These are phyloP conservation scores for Pichia sp. DNA, from an alignment of 1,139 yeast species.

Conservation along the genomic window DNA sequence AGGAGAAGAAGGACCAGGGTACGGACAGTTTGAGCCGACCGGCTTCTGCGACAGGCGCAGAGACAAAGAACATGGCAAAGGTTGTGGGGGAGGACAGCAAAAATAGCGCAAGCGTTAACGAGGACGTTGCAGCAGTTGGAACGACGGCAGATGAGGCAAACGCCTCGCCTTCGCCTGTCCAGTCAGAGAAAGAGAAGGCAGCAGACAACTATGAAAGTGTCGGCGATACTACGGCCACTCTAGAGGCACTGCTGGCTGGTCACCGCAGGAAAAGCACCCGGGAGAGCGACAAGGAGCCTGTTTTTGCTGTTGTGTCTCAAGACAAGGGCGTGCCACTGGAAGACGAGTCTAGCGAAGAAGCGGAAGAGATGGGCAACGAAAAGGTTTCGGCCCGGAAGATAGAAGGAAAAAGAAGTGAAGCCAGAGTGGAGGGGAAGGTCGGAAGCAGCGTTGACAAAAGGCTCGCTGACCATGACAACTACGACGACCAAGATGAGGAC, in stretches of 20 bases:
- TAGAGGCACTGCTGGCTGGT: not conserved
- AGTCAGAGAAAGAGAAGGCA: not conserved
- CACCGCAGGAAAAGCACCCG: not conserved
- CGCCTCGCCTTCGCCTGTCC: too few relatives aligned
- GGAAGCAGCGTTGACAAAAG: not conserved
- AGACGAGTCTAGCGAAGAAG: constrained; percentile 5
- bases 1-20: constrained; percentile 5
- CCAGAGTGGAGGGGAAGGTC: constrained; percentile 9
- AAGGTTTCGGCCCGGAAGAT: too few relatives aligned
- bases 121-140: too few relatives aligned
- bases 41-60: too few relatives aligned
- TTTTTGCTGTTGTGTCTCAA: constrained; percentile 10
- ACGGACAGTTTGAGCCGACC: not conserved
- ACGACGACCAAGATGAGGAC: not conserved
- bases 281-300: constrained; percentile 12
- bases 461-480: not conserved
- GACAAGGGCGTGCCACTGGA: constrained; percentile 24
- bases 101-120: too few relatives aligned
- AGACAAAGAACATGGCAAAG: too few relatives aligned
- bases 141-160: too few relatives aligned
- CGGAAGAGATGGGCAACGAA: not conserved
- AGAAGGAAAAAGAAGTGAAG: not conserved
- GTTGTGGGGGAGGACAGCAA: too few relatives aligned
- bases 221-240: constrained; percentile 7
- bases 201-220: not conserved